Conservation (phyloP, 163 green algal genomes). For the Prototheca stagnorum region DNA sequence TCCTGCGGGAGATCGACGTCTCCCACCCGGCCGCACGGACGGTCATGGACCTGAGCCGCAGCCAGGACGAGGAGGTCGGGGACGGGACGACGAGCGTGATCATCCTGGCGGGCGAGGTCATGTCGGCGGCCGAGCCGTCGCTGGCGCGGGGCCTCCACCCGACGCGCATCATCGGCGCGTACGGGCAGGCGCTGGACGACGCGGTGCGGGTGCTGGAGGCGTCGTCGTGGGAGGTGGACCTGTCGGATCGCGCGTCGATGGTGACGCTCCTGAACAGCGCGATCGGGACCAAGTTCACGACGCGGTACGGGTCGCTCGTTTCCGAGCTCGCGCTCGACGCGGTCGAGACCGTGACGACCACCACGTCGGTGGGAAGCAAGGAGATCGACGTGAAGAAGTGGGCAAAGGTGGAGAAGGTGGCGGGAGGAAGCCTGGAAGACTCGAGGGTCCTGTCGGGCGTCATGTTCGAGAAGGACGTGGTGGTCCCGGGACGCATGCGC, state of each 20-base stretch:
- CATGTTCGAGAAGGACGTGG: conserved; percentile 98
- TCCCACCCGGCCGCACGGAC: conserved; percentile 91
- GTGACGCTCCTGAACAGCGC: conserved; percentile 86
- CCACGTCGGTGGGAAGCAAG: too few species aligned
- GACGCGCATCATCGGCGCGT: conserved; percentile 88
- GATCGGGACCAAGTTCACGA: conserved; percentile 98
- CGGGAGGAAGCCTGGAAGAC: conserved; percentile 85
- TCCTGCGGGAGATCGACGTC: conserved; percentile 96
- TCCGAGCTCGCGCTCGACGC: conserved; percentile 88
- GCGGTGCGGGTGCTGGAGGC: conserved; percentile 57
- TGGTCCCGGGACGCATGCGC: conserved; percentile 85
- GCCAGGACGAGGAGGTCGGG: conserved; percentile 95
- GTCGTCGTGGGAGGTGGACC: conserved; percentile 82
- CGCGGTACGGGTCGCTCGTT: conserved; percentile 85
- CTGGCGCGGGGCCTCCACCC: conserved; percentile 89
- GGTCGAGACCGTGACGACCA: too few species aligned
- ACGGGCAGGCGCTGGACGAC: conserved; percentile 42
- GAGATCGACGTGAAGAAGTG: conserved; percentile 95
- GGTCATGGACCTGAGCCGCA: conserved; percentile 96
- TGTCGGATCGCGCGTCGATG: conserved; percentile 64
- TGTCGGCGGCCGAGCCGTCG: conserved; percentile 77
- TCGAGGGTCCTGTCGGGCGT: conserved; percentile 73
- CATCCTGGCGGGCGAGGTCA: conserved; percentile 79
- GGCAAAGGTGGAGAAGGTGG: conserved; percentile 94
- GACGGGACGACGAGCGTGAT: conserved; percentile 98